A percentile compares a stretch with the other conserved stretches of the same genome.
These are phyloP conservation scores for Dothideomycetes sp. DNA, from an alignment of 2,329 filamentous ascomycete species.

Conservation along the genomic window DNA sequence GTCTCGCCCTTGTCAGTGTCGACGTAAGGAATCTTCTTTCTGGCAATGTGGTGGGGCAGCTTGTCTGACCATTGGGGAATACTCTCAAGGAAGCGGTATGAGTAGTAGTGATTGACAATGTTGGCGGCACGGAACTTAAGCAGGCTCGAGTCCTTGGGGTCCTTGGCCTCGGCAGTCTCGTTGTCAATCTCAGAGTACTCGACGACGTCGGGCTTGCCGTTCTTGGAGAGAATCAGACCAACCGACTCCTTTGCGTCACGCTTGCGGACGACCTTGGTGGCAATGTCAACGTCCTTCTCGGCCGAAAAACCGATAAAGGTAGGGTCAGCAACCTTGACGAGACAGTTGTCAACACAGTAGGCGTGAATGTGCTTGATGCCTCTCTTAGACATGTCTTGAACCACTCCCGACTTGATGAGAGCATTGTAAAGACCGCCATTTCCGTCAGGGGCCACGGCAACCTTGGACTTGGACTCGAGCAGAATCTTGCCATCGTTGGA, in stretches of 20 bases:
- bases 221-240: conserved; percentile 87
- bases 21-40: conserved; percentile 93
- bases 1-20: conserved; percentile 60
- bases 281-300: conserved; percentile 81
- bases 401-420: conserved; percentile 67
- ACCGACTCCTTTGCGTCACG: conserved; percentile 93
- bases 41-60: conserved; percentile 89
- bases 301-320: conserved; percentile 91
- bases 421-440: conserved; percentile 97
- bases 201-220: conserved; percentile 92
- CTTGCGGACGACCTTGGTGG: conserved; percentile 99
- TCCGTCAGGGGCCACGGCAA: conserved; percentile 91
- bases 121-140: conserved; percentile 97
- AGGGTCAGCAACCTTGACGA: conserved; percentile 97
- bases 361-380: conserved; percentile 92
- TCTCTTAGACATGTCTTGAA: conserved; percentile 79
- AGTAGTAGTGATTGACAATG: conserved; percentile 99
- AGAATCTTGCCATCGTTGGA: conserved; percentile 97
- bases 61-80: conserved; percentile 79
- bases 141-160: conserved; percentile 67
- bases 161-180: conserved; percentile 79
- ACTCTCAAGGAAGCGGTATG: conserved; percentile 79
- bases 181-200: conserved; percentile 97
- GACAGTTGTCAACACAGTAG: conserved; percentile 98
- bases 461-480: conserved; percentile 78